These are phyloP conservation scores for Phytopythium ostracodes DNA, from an alignment of 352 stramenopile genomes.

Conservation along the genomic window DNA sequence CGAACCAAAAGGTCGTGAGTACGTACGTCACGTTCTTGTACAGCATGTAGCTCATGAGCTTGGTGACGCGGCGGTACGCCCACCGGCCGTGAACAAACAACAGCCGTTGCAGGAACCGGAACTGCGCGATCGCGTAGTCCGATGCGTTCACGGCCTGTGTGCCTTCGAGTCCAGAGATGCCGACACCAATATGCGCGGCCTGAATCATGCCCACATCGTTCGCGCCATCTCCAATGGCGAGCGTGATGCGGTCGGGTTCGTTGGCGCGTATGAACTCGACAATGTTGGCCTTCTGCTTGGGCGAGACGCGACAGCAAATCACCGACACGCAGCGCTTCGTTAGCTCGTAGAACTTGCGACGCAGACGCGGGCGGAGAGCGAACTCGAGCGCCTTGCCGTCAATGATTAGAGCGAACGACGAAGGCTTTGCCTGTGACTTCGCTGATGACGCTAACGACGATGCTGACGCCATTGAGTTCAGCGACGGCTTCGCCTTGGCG, in stretches of 20 bases:
- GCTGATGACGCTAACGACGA: background rate
- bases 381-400: conserved; percentile 89
- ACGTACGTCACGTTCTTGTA: conserved; percentile 93
- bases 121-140: conserved; percentile 93
- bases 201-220: conserved; percentile 97
- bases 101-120: conserved; percentile 88
- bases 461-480: background rate
- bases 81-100: conserved; percentile 92
- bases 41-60: conserved; percentile 93
- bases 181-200: conserved; percentile 88
- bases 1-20: conserved; percentile 82
- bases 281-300: conserved; percentile 86
- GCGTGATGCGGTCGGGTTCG: conserved; percentile 72
- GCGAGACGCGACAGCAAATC: conserved; percentile 87
- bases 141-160: conserved; percentile 91
- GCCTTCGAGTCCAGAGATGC: conserved; percentile 91
- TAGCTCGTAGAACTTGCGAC: conserved; percentile 61
- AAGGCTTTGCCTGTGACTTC: background rate
- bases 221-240: conserved; percentile 94
- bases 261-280: conserved; percentile 72
- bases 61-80: conserved; percentile 90
- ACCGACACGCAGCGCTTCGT: conserved; percentile 71
- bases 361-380: conserved; percentile 45
- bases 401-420: conserved; percentile 84
- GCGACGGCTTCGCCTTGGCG: background rate